Evolutionary conservation across 305 asterid genomes (phyloP).

Genomic region (Solanum chacoense): DNA sequence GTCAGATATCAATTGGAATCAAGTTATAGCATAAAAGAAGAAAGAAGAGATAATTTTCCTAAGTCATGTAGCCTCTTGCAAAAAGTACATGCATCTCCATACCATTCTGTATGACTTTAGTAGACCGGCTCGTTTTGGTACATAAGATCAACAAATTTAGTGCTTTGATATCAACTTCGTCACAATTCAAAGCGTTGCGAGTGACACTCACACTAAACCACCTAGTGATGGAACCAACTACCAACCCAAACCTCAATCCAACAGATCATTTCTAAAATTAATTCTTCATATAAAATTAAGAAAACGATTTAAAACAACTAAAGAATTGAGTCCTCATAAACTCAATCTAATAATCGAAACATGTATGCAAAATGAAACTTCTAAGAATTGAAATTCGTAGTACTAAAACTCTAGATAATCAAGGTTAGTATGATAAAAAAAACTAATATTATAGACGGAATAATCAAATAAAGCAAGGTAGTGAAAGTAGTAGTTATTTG

Average conservation of each 20-base stretch:
- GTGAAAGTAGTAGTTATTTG: neutral
- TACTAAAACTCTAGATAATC: neutral
- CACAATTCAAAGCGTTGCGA: neutral
- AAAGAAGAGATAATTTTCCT: neutral
- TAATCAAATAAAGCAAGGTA: neutral
- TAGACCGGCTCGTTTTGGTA: neutral
- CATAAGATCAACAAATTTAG: neutral
- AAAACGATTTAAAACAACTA: too few relatives aligned
- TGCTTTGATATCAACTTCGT: neutral
- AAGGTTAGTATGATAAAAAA: neutral
- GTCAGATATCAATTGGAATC: neutral
- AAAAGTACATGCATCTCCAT: neutral
- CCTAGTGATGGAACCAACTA: neutral
- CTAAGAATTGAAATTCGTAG: neutral
- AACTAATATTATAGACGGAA: neutral
- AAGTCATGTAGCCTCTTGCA: neutral
- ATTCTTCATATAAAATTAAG: too few relatives aligned
- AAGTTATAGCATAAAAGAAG: neutral
- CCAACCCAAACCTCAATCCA: neutral
- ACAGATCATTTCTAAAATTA: too few relatives aligned
- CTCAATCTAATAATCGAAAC: neutral
- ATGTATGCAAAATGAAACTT: neutral
- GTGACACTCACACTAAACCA: neutral
- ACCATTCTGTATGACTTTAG: neutral
- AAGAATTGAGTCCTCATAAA: too few relatives aligned